A percentile compares a stretch with the other conserved stretches of the same genome.
Conservation (phyloP, 176 grass and related monocot species). For the Areca catechu region DNA sequence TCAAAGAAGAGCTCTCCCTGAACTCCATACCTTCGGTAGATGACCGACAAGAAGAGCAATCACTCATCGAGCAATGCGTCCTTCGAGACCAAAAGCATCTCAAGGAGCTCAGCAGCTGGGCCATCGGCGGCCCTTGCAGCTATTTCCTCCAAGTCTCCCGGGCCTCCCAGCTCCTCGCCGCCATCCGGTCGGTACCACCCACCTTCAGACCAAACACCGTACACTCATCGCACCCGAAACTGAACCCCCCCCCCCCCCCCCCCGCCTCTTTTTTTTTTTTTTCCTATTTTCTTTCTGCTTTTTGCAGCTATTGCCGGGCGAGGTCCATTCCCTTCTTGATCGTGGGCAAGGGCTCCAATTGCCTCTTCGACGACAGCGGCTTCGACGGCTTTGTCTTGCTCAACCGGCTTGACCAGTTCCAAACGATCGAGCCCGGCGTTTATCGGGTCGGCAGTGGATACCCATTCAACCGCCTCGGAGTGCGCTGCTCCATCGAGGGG, state of each 20-base stretch:
- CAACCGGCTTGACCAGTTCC: slow-evolving; percentile 6
- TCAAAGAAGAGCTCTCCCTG: background rate
- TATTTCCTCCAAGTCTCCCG: slow-evolving; percentile 15
- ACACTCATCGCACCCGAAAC: background rate
- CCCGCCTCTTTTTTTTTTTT: too few relatives aligned
- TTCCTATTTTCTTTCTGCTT: background rate
- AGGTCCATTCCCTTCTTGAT: slow-evolving; percentile 4
- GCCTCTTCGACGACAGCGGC: slow-evolving; percentile 19
- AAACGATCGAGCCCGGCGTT: slow-evolving; percentile 8
- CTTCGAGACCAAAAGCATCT: slow-evolving; percentile 1
- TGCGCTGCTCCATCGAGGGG: slow-evolving; percentile 6
- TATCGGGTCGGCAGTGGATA: slow-evolving; percentile 12
- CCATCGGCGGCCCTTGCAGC: slow-evolving; percentile 13
- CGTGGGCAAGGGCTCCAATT: slow-evolving; percentile 16
- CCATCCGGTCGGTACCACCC: slow-evolving; percentile 1
- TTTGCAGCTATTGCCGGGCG: background rate
- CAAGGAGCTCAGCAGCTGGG: slow-evolving; percentile 18
- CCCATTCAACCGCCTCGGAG: slow-evolving; percentile 7
- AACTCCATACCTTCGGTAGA: background rate
- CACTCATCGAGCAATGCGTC: background rate
- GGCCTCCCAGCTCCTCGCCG: background rate
- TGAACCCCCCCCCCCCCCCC: too few relatives aligned
- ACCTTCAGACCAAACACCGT: too few relatives aligned
- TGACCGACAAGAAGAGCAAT: background rate
- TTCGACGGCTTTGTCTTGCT: slow-evolving; percentile 11